Evolutionary conservation across 106 monocot species (phyloP), one percentile per base, ranked within the genome.

Genomic region (Dendrobium huoshanense): DNA sequence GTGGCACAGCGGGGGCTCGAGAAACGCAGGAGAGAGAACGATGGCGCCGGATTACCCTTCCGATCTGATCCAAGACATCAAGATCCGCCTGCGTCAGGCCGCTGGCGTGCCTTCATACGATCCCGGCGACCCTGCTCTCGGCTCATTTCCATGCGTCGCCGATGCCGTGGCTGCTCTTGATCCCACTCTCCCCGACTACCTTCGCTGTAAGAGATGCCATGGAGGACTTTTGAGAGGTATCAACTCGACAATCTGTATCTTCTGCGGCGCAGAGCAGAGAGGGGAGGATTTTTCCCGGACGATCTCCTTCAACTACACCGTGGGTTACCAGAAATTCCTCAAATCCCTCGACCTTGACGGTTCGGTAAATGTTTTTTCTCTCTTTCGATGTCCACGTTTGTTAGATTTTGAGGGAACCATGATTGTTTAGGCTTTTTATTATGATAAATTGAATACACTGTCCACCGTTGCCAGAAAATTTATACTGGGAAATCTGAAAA

Each of bases 321-420:
- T 37, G 42, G 92, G 81, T n/a, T 92, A 79, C 82, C 84, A 82
- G 82, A 82, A 84, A 42, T 55, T 94, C 10, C 87, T 97, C n/a
- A 82, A 86, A 16, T 90, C 81, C 37, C 92, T 94, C 43, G 85
- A 83, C 37, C 87, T 94, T 19, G 90, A 97, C 81, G 94, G 89
- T 76, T 94, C 92, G 10, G 96, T 97, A 80, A 92, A 94, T 88
- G 49, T 15, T 10, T 76, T 76, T 25, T 76, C 1, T 13, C 25
- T 11, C 19, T 29, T 27, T 47, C 27, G 13, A 29, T n/a, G 19
- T 49, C 4, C 11, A 5, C 29, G 22, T 70, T 70, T 4, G 37
- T 25, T 15, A 22, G 20, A 17, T 37, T 67, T 67, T 22, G 61
- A 11, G 4, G 68, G 17, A 10, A 33, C 70, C 70, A 37, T 70